Base-by-base conservation (phyloP, 1,284 basidiomycete genomes). In the Ganoderma leucocontextum region DNA sequence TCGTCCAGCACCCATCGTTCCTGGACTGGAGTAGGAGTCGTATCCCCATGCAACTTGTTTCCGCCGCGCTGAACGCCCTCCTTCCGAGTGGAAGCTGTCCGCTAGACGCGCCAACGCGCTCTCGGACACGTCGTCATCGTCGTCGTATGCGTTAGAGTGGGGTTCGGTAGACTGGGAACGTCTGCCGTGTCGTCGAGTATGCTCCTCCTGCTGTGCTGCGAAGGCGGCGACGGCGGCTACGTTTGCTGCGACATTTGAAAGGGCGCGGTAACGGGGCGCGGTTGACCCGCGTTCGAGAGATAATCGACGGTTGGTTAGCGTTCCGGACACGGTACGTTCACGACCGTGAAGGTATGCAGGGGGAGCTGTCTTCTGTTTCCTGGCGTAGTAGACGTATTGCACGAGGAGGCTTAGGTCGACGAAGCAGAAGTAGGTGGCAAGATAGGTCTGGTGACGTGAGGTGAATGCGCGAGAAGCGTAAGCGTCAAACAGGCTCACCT, bases 361-460 rank as follows among this genome's bases (percentile, higher is more conserved):
- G 6, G 81, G 78, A 13, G 36, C 41, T 2, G 76, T 76, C 60
- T 81, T 79, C 72, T 76, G 78, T 42, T 76, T 55, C 19, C 75
- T 64, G 74, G 76, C 60, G 77, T 96, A 97, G 81, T 96, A 92
- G 75, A 91, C 84, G 81, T 89, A 97, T 78, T 98, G 95, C 12
- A 76, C 79, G 64, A 96, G 83, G 35, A 97, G 85, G 49, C 86
- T 84, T 61, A 89, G 80, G 79, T 97, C 96, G 62, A 97, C 87
- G 64, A 87, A 82, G 74, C 93, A 93, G 77, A 97, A 98, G 79
- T 97, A 97, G 0, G 86, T 85, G 3, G 96, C 95, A 60, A 98
- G 92, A 77, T 90, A 95, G 52, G 90, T 97, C 93, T 98, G 75
- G 36, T 66, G 62, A 70, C 64, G 62, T 6, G 57, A 62, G 53